Evolutionary conservation across 169 alveolate genomes (phyloP).

Genomic region (Miamiensis avidus): DNA sequence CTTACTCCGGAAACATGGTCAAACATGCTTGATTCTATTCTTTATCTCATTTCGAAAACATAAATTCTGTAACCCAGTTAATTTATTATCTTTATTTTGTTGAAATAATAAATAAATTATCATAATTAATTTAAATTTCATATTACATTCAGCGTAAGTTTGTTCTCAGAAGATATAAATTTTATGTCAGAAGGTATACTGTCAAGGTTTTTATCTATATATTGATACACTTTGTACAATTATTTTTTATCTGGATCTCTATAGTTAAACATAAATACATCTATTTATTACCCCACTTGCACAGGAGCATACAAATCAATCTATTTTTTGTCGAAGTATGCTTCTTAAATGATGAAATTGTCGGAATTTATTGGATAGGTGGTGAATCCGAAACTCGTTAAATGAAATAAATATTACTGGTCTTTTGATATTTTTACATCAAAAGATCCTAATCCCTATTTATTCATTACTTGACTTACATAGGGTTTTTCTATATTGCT

Average conservation of each 20-base stretch:
- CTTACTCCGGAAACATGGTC: neutral
- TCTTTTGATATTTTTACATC: neutral
- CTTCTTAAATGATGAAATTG: neutral
- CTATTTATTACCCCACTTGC: neutral
- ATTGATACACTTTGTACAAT: neutral
- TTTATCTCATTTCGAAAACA: neutral
- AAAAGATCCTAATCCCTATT: neutral
- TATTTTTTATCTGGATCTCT: neutral
- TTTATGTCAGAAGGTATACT: too few species aligned
- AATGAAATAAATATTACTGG: too few species aligned
- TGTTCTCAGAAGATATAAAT: neutral
- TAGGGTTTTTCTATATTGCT: neutral
- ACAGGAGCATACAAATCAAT: neutral
- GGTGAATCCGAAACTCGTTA: neutral
- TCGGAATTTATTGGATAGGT: neutral
- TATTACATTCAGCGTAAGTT: neutral
- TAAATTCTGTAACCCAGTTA: neutral
- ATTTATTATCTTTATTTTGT: neutral
- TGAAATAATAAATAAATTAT: too few species aligned
- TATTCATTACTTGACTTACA: too few species aligned
- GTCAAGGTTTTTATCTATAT: neutral
- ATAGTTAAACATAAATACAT: neutral
- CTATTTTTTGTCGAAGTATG: neutral
- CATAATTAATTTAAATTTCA: neutral
- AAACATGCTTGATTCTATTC: too few species aligned